Evolutionary conservation across 352 stramenopile genomes (phyloP), one percentile per base, ranked within the genome.

Genomic region (Aphanomyces euteiches): DNA sequence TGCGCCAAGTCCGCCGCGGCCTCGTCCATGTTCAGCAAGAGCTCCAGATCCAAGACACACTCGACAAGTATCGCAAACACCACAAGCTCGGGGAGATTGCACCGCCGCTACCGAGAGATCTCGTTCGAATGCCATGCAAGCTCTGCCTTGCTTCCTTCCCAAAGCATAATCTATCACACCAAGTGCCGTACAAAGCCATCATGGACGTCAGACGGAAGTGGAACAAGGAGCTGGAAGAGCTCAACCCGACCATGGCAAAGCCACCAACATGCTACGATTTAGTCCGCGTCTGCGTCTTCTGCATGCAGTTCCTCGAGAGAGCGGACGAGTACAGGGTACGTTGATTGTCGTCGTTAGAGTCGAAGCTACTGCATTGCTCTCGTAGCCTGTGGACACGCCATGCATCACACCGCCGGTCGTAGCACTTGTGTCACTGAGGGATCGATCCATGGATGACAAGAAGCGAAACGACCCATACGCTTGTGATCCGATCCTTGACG

Each of bases 181-280:
- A 61, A 5, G 53, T 70, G 13, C 64, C 64, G 54, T 70, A 70
- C 54, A 70, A 70, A 36, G 40, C 53, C n/a, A 36, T 70, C 19
- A 70, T 70, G 64, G 64, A 70, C 64, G 47, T 70, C 3, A 47
- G 64, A 21, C 48, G 54, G 8, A 17, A 4, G 10, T 70, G 64
- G 64, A 50, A 70, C 40, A n/a, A 47, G 45, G 15, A 5, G 13
- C 7, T 70, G 19, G 56, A 70, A 36, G 64, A 70, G 54, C 43
- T 70, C 54, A 60, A 70, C 38, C 64, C 64, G 28, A 70, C 43
- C 19, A 37, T 59, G 2, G 64, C 64, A 6, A 43, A 47, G 19
- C 64, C 64, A 6, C 64, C 64, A 4, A 53, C 39, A 8, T 70
- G 54, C 64, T 70, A 70, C 64, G 64, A 70, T 34, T 37, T 21